Percentiles rank a stretch among this genome's conserved stretches.
These are phyloP conservation scores for Fusarium torulosum DNA, from an alignment of 2,329 filamentous ascomycete genomes.

Conservation along the genomic window DNA sequence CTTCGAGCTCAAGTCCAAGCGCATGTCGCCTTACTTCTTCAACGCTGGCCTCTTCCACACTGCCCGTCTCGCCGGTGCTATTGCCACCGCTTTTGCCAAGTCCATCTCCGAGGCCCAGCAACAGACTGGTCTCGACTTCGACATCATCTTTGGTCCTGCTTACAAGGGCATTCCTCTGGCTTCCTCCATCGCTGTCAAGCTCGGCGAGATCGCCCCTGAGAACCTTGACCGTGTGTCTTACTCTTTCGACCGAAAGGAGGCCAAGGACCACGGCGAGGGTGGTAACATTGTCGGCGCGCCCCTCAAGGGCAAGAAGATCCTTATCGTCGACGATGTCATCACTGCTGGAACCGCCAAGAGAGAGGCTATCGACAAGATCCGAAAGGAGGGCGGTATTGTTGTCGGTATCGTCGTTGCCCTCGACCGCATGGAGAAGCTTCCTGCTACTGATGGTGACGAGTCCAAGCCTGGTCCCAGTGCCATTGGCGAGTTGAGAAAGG, in stretches of 20 bases:
- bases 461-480: constrained; percentile 79
- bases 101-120: constrained; percentile 66
- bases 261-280: constrained; percentile 95
- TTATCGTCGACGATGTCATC: constrained; percentile 97
- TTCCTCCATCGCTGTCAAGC: constrained; percentile 79
- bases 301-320: constrained; percentile 84
- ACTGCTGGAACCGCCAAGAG: constrained; percentile 94
- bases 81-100: constrained; percentile 84
- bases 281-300: constrained; percentile 91
- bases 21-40: constrained; percentile 96
- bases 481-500: constrained; percentile 85
- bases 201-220: constrained; percentile 75
- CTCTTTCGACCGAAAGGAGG: constrained; percentile 95
- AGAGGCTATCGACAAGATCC: constrained; percentile 91
- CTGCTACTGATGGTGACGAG: constrained; percentile 73
- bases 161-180: constrained; percentile 98
- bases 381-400: constrained; percentile 84
- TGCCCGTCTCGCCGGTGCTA: constrained; percentile 79
- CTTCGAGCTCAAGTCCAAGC: constrained; percentile 93
- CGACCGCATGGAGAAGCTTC: constrained; percentile 87
- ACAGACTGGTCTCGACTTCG: constrained; percentile 68
- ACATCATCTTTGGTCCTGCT: constrained; percentile 91
- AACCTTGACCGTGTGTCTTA: constrained; percentile 81
- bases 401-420: constrained; percentile 90
- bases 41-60: constrained; percentile 93